Evolutionary conservation across 257 asterid species (phyloP).

Genomic region (Rhazya stricta): DNA sequence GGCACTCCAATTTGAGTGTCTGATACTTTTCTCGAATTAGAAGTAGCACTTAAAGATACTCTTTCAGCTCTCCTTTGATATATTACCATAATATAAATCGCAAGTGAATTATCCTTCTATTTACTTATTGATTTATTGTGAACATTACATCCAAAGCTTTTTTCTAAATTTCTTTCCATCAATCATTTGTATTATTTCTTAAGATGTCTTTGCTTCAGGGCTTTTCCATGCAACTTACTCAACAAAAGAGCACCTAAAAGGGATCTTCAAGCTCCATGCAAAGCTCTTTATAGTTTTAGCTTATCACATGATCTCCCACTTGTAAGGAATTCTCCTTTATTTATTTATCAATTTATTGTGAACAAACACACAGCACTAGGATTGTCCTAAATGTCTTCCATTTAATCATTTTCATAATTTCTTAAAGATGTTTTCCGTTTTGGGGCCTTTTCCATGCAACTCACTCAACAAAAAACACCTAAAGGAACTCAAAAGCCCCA

Average conservation of each 20-base stretch:
- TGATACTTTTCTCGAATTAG: background rate
- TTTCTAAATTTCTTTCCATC: no score
- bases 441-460: background rate
- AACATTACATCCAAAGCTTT: no score
- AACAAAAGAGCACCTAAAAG: no score
- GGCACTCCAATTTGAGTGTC: background rate
- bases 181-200: no score
- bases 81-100: background rate
- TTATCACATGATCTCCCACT: no score
- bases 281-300: no score
- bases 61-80: background rate
- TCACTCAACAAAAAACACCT: background rate
- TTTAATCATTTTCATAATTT: background rate
- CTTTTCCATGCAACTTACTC: no score
- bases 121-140: no score
- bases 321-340: background rate
- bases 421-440: background rate
- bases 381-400: background rate
- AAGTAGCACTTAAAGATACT: background rate
- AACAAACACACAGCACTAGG: background rate
- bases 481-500: background rate
- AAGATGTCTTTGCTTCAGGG: no score
- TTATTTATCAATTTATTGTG: no score
- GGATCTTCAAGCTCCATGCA: no score
- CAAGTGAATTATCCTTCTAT: background rate